These are phyloP conservation scores for Xylaria sp. DNA, from an alignment of 2,329 filamentous ascomycete species.

Conservation along the genomic window DNA sequence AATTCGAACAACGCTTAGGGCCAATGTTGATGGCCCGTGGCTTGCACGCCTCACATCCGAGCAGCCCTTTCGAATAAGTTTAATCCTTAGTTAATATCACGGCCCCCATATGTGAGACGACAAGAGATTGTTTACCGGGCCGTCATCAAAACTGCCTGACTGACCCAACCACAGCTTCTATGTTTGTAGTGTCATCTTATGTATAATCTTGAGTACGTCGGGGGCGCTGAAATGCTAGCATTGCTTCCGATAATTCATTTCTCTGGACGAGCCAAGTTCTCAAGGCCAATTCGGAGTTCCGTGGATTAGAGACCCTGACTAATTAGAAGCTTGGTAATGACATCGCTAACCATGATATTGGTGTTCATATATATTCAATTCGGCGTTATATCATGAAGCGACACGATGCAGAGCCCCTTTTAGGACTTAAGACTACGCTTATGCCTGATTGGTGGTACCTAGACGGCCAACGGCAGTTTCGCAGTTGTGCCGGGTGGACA, in stretches of 20 bases:
- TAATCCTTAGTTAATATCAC: not conserved
- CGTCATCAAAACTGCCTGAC: not conserved
- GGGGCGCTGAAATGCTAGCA: not conserved
- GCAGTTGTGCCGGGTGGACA: not conserved
- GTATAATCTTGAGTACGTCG: not conserved
- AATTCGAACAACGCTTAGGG: slow-evolving; percentile 46
- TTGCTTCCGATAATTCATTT: not conserved
- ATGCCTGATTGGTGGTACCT: not conserved
- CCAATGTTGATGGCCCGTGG: slow-evolving; percentile 47
- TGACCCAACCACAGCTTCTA: not conserved
- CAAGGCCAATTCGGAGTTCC: not conserved
- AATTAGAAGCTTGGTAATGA: not conserved
- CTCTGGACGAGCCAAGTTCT: not conserved
- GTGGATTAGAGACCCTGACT: not conserved
- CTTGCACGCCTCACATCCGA: slow-evolving; percentile 50
- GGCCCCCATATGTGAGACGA: not conserved
- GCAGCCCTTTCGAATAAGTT: slow-evolving; percentile 58
- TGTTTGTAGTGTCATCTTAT: not conserved
- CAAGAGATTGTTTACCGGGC: not conserved
- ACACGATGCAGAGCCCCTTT: not conserved
- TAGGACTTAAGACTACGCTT: not conserved
- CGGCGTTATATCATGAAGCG: not conserved
- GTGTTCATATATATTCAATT: not conserved
- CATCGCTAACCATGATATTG: not conserved
- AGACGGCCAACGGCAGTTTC: not conserved